Evolutionary conservation across 139 green algal genomes (phyloP), one percentile per base, ranked within the genome.

Genomic region (Pleodorina starrii): DNA sequence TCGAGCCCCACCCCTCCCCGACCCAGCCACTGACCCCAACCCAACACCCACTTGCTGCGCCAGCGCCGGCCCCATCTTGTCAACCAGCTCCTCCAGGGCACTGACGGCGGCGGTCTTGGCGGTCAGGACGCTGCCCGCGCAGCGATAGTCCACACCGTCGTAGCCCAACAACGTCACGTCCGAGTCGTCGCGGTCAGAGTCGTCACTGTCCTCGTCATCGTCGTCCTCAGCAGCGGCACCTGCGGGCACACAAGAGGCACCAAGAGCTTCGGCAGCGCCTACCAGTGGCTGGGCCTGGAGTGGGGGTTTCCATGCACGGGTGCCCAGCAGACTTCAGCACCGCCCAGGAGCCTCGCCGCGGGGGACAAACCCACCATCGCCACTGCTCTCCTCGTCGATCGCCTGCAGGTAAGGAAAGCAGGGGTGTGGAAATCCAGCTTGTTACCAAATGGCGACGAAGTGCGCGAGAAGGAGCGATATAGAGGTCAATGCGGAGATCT

Each of bases 41-140:
- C 14, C 50, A 60, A 44, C 0, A 38, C 72, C 10, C 40, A 86
- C 79, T 38, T 75, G 79, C 68, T 48, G 35, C 48, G 46, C 83
- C 68, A 88, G 44, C 5, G 44, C 44, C 4, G 83, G 46, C 21
- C 83, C 83, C 66, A 79, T 48, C 38, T 50, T 50, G 19, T 27
- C 32, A 9, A 71, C 68, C 46, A 88, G 83, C 83, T 79, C 83
- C 83, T 80, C 83, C 43, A 88, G 63, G 12, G 83, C 32, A 32
- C 68, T 72, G 12, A 57, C 32, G 9, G 83, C 83, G 17, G 48
- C 83, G 11, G 46, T 44, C 83, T 88, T 88, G 83, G 68, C 66
- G 7, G 25, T 44, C 46, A 71, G n/a, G 14, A 77, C 29, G 21
- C 32, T 68, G 42, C 50, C 19, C 16, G n/a, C 25, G 29, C 43